Conservation (phyloP, 805 yeast genomes). For the Pichia kluyveri region DNA sequence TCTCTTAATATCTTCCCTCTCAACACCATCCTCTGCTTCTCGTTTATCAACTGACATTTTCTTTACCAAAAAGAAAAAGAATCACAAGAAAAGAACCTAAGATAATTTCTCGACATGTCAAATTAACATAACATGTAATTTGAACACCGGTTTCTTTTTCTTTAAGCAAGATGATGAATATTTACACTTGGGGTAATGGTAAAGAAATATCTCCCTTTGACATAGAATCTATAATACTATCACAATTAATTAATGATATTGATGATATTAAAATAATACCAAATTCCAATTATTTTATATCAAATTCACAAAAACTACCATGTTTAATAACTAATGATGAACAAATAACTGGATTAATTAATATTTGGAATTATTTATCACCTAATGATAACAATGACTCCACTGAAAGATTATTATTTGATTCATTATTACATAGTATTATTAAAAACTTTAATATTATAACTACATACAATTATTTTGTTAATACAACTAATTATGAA, state of each 20-base stretch:
- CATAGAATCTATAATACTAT: constrained; percentile 42
- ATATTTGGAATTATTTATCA: constrained; percentile 1
- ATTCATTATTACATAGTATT: background rate
- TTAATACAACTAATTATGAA: constrained; percentile 52
- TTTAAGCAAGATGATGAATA: background rate
- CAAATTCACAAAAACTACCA: constrained; percentile 45
- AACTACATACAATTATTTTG: constrained; percentile 42
- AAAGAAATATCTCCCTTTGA: constrained; percentile 34
- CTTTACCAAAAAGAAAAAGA: background rate
- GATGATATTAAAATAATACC: constrained; percentile 32
- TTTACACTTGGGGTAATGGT: constrained; percentile 38
- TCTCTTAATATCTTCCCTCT: background rate
- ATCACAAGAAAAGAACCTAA: background rate
- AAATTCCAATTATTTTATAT: constrained; percentile 49
- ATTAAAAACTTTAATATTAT: background rate
- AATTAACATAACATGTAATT: no score
- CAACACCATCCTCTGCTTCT: background rate
- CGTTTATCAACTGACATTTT: background rate
- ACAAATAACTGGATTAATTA: constrained; percentile 3
- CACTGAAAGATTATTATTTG: background rate
- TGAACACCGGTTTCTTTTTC: no score
- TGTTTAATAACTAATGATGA: constrained; percentile 14
- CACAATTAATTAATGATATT: constrained; percentile 30
- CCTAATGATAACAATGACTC: background rate
- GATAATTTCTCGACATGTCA: no score